Evolutionary conservation across 2,329 filamentous ascomycete genomes (phyloP).

Genomic region (Phialocephala subalpina): DNA sequence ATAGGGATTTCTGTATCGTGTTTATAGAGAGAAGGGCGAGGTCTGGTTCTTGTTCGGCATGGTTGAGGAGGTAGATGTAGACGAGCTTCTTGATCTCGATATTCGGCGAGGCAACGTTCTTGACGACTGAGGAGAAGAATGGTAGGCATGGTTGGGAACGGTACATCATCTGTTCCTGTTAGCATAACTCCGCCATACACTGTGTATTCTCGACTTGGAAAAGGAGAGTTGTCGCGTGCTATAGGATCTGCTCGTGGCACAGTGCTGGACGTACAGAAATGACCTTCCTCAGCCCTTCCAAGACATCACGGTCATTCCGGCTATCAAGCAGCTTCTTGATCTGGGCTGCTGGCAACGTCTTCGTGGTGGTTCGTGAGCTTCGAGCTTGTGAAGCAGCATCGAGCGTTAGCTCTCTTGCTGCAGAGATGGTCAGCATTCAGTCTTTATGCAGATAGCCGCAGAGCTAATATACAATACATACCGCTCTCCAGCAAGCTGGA

Average conservation of each 20-base stretch:
- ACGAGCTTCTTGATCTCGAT: conserved; percentile 97
- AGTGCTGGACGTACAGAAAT: conserved; percentile 70
- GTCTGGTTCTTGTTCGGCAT: conserved; percentile 96
- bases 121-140: conserved; percentile 98
- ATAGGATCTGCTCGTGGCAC: not conserved
- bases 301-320: conserved; percentile 88
- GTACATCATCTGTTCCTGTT: conserved; percentile 83
- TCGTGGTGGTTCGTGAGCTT: conserved; percentile 65
- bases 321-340: conserved; percentile 96
- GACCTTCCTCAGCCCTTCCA: conserved; percentile 90
- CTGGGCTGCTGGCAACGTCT: conserved; percentile 78
- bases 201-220: not conserved
- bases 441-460: conserved; percentile 13
- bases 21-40: conserved; percentile 97
- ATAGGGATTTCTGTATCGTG: conserved; percentile 97
- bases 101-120: conserved; percentile 94
- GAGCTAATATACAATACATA: conserved; percentile 52
- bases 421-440: conserved; percentile 20
- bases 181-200: not conserved
- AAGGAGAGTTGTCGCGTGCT: conserved; percentile 3
- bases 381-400: conserved; percentile 93
- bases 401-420: conserved; percentile 95
- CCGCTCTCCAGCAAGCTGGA: conserved; percentile 94
- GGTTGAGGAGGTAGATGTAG: conserved; percentile 96
- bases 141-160: conserved; percentile 85